phyloP scores from a whole-genome alignment of 345 rosid genomes.

The Ailanthus altissimus region DNA sequence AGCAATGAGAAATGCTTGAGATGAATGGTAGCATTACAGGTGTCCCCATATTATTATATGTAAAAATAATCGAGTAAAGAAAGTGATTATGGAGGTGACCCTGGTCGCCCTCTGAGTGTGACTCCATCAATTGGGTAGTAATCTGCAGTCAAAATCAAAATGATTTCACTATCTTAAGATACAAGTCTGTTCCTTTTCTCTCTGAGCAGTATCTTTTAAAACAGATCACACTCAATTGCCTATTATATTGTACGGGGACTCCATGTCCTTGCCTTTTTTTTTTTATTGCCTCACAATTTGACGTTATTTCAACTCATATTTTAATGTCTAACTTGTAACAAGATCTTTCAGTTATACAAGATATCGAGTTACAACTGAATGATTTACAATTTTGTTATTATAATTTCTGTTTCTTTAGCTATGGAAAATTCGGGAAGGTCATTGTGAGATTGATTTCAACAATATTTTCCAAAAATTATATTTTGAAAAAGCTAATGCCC shows the following conservation, averaged over 20 bases:
- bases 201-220: conserved; percentile 24
- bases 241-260: conserved; percentile 7
- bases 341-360: too few species aligned
- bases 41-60: background rate
- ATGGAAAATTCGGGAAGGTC: too few species aligned
- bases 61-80: conserved; percentile 18
- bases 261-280: background rate
- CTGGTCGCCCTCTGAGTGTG: background rate
- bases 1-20: background rate
- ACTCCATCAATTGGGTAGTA: conserved; percentile 13
- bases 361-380: too few species aligned
- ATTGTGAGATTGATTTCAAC: too few species aligned
- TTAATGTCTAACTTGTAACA: too few species aligned
- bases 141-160: conserved; percentile 39
- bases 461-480: too few species aligned
- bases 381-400: too few species aligned
- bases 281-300: too few species aligned
- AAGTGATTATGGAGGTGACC: conserved; percentile 13
- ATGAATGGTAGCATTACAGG: conserved; percentile 19
- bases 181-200: conserved; percentile 23
- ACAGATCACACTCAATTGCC: conserved; percentile 1
- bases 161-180: conserved; percentile 37
- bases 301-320: too few species aligned
- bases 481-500: too few species aligned
- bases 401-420: too few species aligned